Evolutionary conservation across 441 rosid genomes (phyloP).

Genomic region (Adansonia gregorii): DNA sequence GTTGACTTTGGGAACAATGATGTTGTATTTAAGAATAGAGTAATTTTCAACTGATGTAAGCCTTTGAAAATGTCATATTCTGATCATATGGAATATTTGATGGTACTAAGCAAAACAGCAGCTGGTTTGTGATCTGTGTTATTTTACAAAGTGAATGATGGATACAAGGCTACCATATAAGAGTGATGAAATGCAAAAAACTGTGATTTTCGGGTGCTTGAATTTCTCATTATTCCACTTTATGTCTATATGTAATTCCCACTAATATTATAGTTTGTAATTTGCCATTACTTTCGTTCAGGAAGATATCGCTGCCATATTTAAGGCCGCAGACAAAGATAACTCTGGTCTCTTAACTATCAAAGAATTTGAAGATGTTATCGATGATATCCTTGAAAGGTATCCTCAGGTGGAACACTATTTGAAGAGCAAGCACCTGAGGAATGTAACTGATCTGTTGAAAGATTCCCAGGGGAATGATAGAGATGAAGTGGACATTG

Average conservation of each 20-base stretch:
- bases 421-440: conserved; percentile 63
- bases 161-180: background rate
- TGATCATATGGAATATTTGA: background rate
- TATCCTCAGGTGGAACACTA: conserved; percentile 85
- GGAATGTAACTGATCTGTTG: conserved; percentile 55
- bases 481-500: conserved; percentile 65
- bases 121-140: background rate
- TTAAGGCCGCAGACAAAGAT: conserved; percentile 84
- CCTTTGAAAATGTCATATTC: background rate
- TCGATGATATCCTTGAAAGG: conserved; percentile 70
- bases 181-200: background rate
- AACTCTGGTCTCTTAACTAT: conserved; percentile 76
- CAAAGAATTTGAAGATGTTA: conserved; percentile 72
- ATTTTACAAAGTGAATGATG: background rate
- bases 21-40: background rate
- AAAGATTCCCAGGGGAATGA: conserved; percentile 69
- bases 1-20: background rate
- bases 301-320: conserved; percentile 75
- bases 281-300: conserved; percentile 31
- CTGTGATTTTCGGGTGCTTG: background rate
- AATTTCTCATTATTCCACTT: background rate
- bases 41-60: background rate
- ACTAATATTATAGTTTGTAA: background rate
- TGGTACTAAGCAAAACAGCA: background rate
- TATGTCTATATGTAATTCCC: background rate